Conservation (phyloP, 1,284 basidiomycete genomes). For the Rhodofomes roseus region DNA sequence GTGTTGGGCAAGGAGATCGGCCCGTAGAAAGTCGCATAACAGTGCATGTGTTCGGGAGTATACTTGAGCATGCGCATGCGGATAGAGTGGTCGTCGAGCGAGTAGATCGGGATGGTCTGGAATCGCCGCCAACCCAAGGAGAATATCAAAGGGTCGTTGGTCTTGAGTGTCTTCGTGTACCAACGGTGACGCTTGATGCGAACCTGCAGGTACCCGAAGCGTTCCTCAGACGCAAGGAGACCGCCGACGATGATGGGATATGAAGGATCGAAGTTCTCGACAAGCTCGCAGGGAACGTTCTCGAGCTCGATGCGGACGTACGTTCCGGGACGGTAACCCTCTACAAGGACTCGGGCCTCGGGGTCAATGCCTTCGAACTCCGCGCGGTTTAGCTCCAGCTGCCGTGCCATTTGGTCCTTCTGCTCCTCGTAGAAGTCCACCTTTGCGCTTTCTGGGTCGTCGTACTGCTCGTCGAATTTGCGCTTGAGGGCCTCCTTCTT, state of each 20-base stretch:
- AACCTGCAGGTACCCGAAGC: constrained; percentile 92
- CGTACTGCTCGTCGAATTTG: constrained; percentile 97
- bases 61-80: constrained; percentile 99
- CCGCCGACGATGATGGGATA: constrained; percentile 94
- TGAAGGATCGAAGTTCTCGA: constrained; percentile 89
- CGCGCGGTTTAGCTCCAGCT: constrained; percentile 80
- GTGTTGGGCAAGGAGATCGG: constrained; percentile 92
- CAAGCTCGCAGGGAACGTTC: constrained; percentile 86
- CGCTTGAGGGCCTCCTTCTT: constrained; percentile 93
- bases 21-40: constrained; percentile 95
- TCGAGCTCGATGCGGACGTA: constrained; percentile 92
- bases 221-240: constrained; percentile 87
- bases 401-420: constrained; percentile 89
- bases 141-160: constrained; percentile 95
- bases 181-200: constrained; percentile 96
- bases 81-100: constrained; percentile 94
- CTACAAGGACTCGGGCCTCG: constrained; percentile 79
- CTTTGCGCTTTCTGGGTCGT: constrained; percentile 78
- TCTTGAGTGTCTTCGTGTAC: constrained; percentile 92
- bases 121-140: constrained; percentile 96
- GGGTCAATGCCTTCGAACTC: constrained; percentile 85
- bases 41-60: constrained; percentile 99
- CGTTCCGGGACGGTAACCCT: constrained; percentile 89
- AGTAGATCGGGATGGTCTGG: constrained; percentile 94
- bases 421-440: constrained; percentile 88